A percentile compares a stretch with the other conserved stretches of the same genome.
phyloP scores from a whole-genome alignment of 2,329 filamentous ascomycete species.

The Trichoderma sp. region DNA sequence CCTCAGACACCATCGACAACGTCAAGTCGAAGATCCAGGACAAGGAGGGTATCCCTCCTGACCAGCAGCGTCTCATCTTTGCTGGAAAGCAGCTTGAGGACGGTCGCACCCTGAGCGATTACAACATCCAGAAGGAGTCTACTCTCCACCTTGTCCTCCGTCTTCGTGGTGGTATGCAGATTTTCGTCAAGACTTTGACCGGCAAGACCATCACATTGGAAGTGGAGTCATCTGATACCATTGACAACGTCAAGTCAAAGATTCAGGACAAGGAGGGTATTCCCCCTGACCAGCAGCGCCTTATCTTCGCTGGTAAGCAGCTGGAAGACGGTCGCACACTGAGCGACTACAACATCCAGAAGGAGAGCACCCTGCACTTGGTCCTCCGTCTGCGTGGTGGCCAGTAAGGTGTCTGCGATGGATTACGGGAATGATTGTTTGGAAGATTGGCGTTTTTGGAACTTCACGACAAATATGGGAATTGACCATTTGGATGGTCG shows the following conservation, averaged over 20 bases:
- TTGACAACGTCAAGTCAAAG: conserved; percentile 96
- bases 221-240: conserved; percentile 87
- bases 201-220: conserved; percentile 94
- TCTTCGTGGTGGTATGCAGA: conserved; percentile 80
- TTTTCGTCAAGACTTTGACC: conserved; percentile 80
- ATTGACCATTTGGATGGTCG: conserved; percentile 17
- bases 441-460: conserved; percentile 23
- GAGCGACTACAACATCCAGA: conserved; percentile 95
- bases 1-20: conserved; percentile 89
- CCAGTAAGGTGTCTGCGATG: conserved; percentile 41
- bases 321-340: conserved; percentile 91
- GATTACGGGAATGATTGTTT: conserved; percentile 15
- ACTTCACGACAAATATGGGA: conserved; percentile 22
- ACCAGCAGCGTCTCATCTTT: conserved; percentile 93
- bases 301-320: conserved; percentile 97
- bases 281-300: conserved; percentile 90
- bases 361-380: conserved; percentile 84
- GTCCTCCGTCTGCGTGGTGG: conserved; percentile 91
- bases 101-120: conserved; percentile 86
- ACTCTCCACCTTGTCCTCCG: conserved; percentile 81
- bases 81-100: conserved; percentile 94
- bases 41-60: conserved; percentile 91
- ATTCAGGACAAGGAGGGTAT: conserved; percentile 99
- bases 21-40: conserved; percentile 94
- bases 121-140: conserved; percentile 95